phyloP scores from a whole-genome alignment of 1,284 basidiomycete species.

The Moesziomyces sp. region DNA sequence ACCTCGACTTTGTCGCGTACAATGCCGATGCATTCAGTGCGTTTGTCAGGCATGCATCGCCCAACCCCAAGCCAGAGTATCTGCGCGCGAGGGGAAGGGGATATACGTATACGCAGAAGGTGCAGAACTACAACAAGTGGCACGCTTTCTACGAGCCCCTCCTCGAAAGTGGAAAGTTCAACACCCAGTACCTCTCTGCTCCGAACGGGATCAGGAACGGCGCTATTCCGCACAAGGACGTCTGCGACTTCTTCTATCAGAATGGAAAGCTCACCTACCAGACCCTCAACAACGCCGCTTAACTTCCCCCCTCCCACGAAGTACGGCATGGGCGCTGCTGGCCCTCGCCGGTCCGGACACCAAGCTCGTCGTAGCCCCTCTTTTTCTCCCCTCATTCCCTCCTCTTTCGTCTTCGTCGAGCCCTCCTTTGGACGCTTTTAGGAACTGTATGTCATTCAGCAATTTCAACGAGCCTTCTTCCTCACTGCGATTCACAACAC shows the following conservation, averaged over 20 bases:
- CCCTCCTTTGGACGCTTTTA: too few relatives aligned
- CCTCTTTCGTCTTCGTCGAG: too few relatives aligned
- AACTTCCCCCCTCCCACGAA: not conserved
- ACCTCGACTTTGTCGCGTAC: conserved; percentile 30
- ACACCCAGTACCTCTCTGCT: conserved; percentile 30
- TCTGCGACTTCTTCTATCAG: conserved; percentile 33
- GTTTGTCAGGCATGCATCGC: conserved; percentile 16
- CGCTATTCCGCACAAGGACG: conserved; percentile 14
- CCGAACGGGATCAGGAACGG: conserved; percentile 15
- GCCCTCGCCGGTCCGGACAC: too few relatives aligned
- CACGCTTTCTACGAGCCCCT: conserved; percentile 14
- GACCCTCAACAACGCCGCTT: conserved; percentile 27
- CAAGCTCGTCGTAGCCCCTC: too few relatives aligned
- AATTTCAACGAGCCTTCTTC: too few relatives aligned
- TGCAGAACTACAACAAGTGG: conserved; percentile 23
- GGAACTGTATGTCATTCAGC: too few relatives aligned
- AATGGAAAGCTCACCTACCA: conserved; percentile 23
- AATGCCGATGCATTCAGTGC: conserved; percentile 31
- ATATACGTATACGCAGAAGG: conserved; percentile 37
- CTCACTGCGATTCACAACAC: too few relatives aligned
- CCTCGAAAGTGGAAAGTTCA: not conserved
- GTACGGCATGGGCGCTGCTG: too few relatives aligned
- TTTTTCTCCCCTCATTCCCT: too few relatives aligned
- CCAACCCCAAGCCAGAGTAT: conserved; percentile 20
- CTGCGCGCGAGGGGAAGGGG: conserved; percentile 28